Base-by-base conservation (phyloP, 1,284 basidiomycete species). In the Melanopsichium pennsylvanicum region DNA sequence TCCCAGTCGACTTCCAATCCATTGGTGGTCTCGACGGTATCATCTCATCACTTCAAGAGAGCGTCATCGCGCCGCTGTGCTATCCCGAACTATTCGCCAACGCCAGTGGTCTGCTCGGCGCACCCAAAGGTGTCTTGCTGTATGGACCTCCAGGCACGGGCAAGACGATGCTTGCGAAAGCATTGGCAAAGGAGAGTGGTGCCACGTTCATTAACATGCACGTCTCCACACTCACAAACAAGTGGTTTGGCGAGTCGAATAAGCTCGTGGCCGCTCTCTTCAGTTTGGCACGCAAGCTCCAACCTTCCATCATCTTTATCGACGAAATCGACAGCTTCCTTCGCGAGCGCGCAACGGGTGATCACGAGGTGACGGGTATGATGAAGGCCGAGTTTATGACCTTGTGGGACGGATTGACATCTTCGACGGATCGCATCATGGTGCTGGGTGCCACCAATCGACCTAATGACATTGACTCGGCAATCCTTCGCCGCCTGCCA, bases 301-400 rank as follows among this genome's bases (percentile, higher is more conserved):
- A 90, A 76, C 89, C 89, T 3, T 85, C 86, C 51, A 90, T 91
- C 78, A 88, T 91, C 61, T 91, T 91, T 81, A 90, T 90, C 75
- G 89, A 91, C 80, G 89, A 90, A 81, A 90, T 91, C 57, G 89
- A 91, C 79, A 92, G 90, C 8, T 93, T 99, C 82, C 84, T 98
- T 81, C 85, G 95, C 51, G 92, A 97, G 81, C 85, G 96, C 62
- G 84, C 84, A 11, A 87, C 88, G 47, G 89, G 90, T 11, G 96
- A 98, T 78, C 96, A 99, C 82, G 96, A 98, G 79, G 95, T 94
- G 39, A 97, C 93, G 22, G 92, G 90, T 5, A 97, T 97, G 93
- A 96, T 98, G 88, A 98, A 99, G 84, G 95, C 95, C 2, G 95
- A 99, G 80, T 98, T 98, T 81, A 97, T 98, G 94, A 96, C 93